Percentiles rank a stretch among this genome's conserved stretches.
Conservation (phyloP, 495 filamentous ascomycete species). For the Penicillium diatomitis region DNA sequence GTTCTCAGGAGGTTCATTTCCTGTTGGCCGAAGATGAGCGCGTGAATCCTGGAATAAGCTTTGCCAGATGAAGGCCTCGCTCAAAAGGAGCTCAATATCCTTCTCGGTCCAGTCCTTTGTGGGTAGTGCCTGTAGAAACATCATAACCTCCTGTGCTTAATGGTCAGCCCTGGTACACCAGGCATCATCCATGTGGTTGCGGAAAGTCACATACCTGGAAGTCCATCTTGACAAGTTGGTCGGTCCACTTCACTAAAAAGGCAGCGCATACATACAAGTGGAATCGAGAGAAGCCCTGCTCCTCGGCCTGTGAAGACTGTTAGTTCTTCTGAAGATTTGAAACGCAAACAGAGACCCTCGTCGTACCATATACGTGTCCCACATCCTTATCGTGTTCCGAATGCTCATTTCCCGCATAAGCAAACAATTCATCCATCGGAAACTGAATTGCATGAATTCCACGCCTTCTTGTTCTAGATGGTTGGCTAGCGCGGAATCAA, state of each 20-base stretch:
- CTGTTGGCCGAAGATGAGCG: conserved; percentile 61
- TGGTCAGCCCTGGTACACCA: conserved; percentile 1
- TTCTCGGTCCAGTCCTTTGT: conserved; percentile 97
- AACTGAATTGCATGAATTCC: conserved; percentile 98
- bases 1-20: conserved; percentile 31
- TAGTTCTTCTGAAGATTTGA: conserved; percentile 6
- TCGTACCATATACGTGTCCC: conserved; percentile 94
- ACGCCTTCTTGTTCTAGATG: conserved; percentile 85
- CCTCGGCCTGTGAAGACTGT: conserved; percentile 63
- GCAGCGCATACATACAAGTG: conserved; percentile 97
- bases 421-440: conserved; percentile 99
- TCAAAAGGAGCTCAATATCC: conserved; percentile 89
- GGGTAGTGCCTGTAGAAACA: conserved; percentile 93
- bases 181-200: no score
- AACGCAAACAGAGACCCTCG: not conserved
- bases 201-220: conserved; percentile 48
- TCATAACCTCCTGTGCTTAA: conserved; percentile 78
- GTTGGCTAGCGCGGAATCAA: conserved; percentile 74
- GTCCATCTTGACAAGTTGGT: conserved; percentile 92
- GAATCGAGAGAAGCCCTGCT: conserved; percentile 95
- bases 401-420: conserved; percentile 96
- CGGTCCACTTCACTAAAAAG: conserved; percentile 98
- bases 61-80: conserved; percentile 95
- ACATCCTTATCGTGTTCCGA: conserved; percentile 94
- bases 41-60: conserved; percentile 81